These are phyloP conservation scores for Dissoconium aciculare DNA, from an alignment of 2,329 filamentous ascomycete species.

Conservation along the genomic window DNA sequence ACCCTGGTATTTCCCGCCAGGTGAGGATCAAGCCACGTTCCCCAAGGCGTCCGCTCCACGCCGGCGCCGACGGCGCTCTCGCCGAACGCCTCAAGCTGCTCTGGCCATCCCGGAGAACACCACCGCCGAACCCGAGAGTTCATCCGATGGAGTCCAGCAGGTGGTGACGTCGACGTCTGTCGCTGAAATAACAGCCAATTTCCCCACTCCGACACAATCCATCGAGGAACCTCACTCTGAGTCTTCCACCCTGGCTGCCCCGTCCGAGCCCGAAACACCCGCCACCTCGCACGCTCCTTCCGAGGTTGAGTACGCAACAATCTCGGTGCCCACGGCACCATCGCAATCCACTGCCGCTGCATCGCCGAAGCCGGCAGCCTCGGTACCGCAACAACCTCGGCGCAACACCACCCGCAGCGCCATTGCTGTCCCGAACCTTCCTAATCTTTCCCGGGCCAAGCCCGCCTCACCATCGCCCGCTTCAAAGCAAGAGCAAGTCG, in stretches of 20 bases:
- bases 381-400: constrained; percentile 22
- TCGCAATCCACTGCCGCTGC: constrained; percentile 24
- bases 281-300: constrained; percentile 44
- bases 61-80: constrained; percentile 30
- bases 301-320: constrained; percentile 33
- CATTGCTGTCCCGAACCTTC: constrained; percentile 39
- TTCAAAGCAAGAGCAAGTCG: constrained; percentile 22
- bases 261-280: constrained; percentile 40
- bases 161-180: constrained; percentile 19
- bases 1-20: constrained; percentile 46
- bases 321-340: constrained; percentile 33
- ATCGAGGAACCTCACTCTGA: constrained; percentile 26
- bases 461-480: constrained; percentile 9
- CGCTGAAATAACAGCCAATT: constrained; percentile 9
- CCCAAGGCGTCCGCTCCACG: constrained; percentile 36
- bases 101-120: constrained; percentile 34
- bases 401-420: constrained; percentile 28
- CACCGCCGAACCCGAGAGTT: no score
- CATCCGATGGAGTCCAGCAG: no score
- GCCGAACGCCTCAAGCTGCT: constrained; percentile 25
- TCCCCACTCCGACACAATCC: constrained; percentile 6
- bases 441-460: constrained; percentile 32
- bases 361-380: constrained; percentile 20
- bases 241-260: constrained; percentile 30
- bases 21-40: constrained; percentile 31